These are phyloP conservation scores for Candida sojae DNA, from an alignment of 1,139 yeast species.

Conservation along the genomic window DNA sequence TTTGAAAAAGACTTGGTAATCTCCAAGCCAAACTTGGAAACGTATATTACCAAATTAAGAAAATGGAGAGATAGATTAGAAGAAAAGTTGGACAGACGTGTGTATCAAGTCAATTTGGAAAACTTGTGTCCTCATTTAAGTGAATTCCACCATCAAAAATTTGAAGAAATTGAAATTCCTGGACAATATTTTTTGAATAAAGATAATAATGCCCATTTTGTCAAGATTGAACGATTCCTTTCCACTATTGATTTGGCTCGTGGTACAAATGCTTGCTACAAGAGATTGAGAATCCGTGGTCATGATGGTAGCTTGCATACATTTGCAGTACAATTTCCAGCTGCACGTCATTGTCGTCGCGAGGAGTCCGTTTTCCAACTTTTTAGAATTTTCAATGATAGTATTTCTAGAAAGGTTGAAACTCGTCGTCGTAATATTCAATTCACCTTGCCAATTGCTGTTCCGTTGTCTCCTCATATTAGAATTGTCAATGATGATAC, in stretches of 20 bases:
- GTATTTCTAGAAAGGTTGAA: slow-evolving; percentile 78
- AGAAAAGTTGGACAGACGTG: slow-evolving; percentile 83
- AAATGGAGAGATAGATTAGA: slow-evolving; percentile 94
- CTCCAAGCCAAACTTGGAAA: slow-evolving; percentile 86
- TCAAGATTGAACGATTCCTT: slow-evolving; percentile 89
- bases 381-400: slow-evolving; percentile 84
- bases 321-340: slow-evolving; percentile 96
- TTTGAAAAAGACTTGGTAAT: slow-evolving; percentile 90
- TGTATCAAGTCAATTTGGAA: slow-evolving; percentile 78
- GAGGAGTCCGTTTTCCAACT: slow-evolving; percentile 94
- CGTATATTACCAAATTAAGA: slow-evolving; percentile 78
- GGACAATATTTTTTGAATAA: slow-evolving; percentile 89
- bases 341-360: slow-evolving; percentile 95
- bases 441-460: slow-evolving; percentile 87
- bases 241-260: slow-evolving; percentile 88
- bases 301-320: slow-evolving; percentile 91
- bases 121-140: slow-evolving; percentile 92
- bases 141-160: slow-evolving; percentile 97
- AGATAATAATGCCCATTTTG: slow-evolving; percentile 84
- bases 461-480: slow-evolving; percentile 93
- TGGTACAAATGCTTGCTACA: slow-evolving; percentile 90
- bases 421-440: slow-evolving; percentile 82
- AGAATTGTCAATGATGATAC: slow-evolving; percentile 86
- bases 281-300: slow-evolving; percentile 87
- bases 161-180: slow-evolving; percentile 96